Base-by-base conservation (phyloP, 805 yeast genomes). In the Komagataella phaffii region DNA sequence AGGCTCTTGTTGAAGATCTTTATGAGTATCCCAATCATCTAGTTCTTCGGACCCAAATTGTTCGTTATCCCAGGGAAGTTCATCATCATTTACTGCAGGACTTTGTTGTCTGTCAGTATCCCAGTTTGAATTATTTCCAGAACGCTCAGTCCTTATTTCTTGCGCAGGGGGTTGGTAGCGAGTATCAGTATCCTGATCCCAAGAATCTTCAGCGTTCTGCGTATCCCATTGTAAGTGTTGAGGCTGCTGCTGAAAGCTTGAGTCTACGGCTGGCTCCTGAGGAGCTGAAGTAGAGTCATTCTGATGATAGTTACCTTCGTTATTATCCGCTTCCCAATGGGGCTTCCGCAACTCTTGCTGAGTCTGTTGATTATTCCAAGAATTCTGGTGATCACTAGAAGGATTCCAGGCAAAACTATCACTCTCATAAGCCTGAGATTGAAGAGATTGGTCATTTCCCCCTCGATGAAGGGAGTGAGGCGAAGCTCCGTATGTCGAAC, bases 11-110 rank as follows among this genome's bases (percentile, higher is more conserved):
- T 30, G n/a, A 30, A 14, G 14, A 4, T 8, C n/a, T 30, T 30
- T 30, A 14, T 30, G 40, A 4, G 5, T 30, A 14, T 30, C 14
- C 40, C 40, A 30, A 30, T 30, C 14, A 30, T 30, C 40, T 30
- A 10, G 40, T 6, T 54, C 54, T 52, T 52, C 50, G 46, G 45
- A 48, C 40, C 43, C 53, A 7, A 46, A 45, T 6, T 48, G 17
- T 6, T 45, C 52, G 3, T 45, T 50, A 18, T 54, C 59, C 12
- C 56, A 59, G 50, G 63, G 54, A 44, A 61, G 56, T 43, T 55
- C 59, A 7, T 53, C 61, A 43, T 60, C 63, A 17, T 53, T 55
- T 12, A 51, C 57, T 43, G 57, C 49, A 2, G 19, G 21, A 12
- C 48, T 36, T 44, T 14, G 47, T 45, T 21, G 17, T 2, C 45